phyloP scores from a whole-genome alignment of 2,329 filamentous ascomycete species.

The Plectosphaerella sp. region DNA sequence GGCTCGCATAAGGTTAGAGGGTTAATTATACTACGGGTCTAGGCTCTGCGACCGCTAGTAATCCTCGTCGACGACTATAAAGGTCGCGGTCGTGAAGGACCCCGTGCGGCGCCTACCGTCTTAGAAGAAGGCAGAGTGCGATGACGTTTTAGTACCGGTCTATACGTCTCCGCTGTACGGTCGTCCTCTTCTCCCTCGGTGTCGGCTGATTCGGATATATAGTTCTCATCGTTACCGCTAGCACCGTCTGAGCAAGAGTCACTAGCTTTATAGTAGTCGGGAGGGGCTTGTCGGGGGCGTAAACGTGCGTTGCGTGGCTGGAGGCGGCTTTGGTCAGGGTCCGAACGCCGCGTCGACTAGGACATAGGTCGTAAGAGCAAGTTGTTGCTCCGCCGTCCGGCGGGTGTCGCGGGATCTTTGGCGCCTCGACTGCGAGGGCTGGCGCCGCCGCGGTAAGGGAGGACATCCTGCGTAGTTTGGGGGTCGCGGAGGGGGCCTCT shows the following conservation, averaged over 20 bases:
- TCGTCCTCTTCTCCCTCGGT: background rate
- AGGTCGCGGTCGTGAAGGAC: background rate
- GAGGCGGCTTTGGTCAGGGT: background rate
- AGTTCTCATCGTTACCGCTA: background rate
- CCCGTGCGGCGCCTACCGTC: background rate
- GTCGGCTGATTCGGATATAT: background rate
- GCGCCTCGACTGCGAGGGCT: background rate
- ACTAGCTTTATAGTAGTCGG: background rate
- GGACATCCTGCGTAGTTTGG: background rate
- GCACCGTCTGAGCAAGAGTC: background rate
- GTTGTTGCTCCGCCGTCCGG: background rate
- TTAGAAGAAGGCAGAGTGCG: background rate
- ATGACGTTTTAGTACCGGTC: constrained; percentile 11
- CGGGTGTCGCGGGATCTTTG: background rate
- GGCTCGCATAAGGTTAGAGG: background rate
- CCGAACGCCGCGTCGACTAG: background rate
- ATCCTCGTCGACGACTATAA: background rate
- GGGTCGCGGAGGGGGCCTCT: background rate
- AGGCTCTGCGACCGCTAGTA: background rate
- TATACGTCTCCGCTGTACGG: background rate
- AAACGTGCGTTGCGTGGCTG: background rate
- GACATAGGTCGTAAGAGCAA: background rate
- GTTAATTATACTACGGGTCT: background rate
- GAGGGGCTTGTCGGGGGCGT: background rate
- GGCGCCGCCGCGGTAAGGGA: background rate